Base-by-base conservation (phyloP, 75 land plant genomes). In the Pseudotsuga menziesii region DNA sequence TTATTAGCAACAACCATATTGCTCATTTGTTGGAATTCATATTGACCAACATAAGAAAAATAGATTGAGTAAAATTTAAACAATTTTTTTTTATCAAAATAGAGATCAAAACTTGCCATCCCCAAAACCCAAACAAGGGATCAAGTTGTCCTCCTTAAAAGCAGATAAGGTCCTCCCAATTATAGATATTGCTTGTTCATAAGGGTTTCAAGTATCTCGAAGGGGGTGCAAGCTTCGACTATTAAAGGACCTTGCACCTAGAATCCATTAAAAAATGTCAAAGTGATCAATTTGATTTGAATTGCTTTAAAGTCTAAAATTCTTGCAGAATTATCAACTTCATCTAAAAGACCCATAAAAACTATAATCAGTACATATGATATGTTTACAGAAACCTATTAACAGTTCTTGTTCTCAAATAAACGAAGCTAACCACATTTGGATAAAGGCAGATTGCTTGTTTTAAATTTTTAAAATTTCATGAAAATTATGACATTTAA, bases 61-160 rank as follows among this genome's bases (percentile, higher is more conserved):
- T 32, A n/a, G n/a, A 14, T 35, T 35, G 36, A 35, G 36, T 2
- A 35, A 35, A 35, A 35, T 35, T 35, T 4, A 35, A 35, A 35
- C 36, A 35, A 35, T n/a, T 2, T 2, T 35, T 35, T 35, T 35
- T 4, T 2, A 35, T 35, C 3, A 22, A 48, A 23, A 76, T 23
- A 9, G 25, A 57, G 27, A 55, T 81, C 36, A 44, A 26, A 57
- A 80, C 77, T 60, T 22, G 87, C 95, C 90, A 84, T 91, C 97
- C 59, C 97, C 94, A 84, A 88, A 94, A 41, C 97, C 97, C 66
- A 89, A 91, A 44, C 94, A 91, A 5, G 94, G 97, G 61, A 94
- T 94, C 39, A 93, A 73, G 64, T 93, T 93, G 77, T 93, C 94
- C 54, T 93, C 96, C 75, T 93, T 94, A 83, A 94, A 94, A 15